A percentile compares a stretch with the other conserved stretches of the same genome.
Conservation (phyloP, 176 grass and related monocot species). For the Lolium perenne region DNA sequence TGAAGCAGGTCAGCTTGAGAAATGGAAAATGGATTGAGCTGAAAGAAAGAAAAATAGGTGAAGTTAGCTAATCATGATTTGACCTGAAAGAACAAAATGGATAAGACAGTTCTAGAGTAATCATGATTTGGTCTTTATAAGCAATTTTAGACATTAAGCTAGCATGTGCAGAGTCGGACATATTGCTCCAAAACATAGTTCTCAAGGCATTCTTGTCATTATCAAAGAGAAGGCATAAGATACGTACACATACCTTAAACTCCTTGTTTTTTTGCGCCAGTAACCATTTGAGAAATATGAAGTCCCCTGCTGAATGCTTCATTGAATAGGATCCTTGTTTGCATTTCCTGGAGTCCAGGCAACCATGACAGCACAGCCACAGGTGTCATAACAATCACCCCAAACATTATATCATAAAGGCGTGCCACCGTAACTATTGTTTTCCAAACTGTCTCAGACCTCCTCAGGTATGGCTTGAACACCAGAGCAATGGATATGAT, state of each 20-base stretch:
- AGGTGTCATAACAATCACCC: constrained; percentile 83
- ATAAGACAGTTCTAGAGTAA: not conserved
- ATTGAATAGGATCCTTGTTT: constrained; percentile 96
- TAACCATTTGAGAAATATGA: constrained; percentile 85
- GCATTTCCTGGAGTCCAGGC: constrained; percentile 95
- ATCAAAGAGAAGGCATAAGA: constrained; percentile 28
- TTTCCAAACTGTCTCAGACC: constrained; percentile 76
- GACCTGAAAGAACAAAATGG: not conserved
- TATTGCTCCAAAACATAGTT: not conserved
- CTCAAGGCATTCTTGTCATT: not conserved
- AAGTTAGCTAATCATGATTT: constrained; percentile 8
- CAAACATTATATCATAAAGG: constrained; percentile 91
- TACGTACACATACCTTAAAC: constrained; percentile 63
- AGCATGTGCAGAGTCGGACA: not conserved
- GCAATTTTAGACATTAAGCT: not conserved
- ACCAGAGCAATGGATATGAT: constrained; percentile 89
- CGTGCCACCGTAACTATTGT: constrained; percentile 76
- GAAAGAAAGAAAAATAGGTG: constrained; percentile 36
- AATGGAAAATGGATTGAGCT: constrained; percentile 35
- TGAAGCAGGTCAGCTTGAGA: constrained; percentile 34
- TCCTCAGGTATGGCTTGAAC: constrained; percentile 76
- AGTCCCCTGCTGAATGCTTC: constrained; percentile 96
- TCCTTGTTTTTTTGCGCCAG: constrained; percentile 72
- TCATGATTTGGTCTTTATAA: constrained; percentile 13
- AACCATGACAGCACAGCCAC: constrained; percentile 92